Conservation (phyloP, 371 early-diverging fungal genomes). For the Lichtheimia corymbifera region DNA sequence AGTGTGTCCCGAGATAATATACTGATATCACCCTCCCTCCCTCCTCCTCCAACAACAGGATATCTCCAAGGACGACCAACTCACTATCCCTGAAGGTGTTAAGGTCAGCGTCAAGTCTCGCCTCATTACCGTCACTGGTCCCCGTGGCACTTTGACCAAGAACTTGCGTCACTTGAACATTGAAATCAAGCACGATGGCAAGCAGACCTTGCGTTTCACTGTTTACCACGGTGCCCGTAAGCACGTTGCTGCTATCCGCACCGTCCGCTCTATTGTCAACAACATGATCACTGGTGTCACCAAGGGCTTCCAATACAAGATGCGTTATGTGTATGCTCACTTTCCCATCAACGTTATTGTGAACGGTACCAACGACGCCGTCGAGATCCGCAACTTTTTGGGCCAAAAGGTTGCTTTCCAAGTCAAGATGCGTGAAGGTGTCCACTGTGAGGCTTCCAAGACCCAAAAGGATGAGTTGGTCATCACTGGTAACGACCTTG, state of each 20-base stretch:
- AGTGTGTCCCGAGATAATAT: background rate
- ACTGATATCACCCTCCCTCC: background rate
- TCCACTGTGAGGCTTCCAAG: slow-evolving; percentile 81
- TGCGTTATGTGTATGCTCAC: slow-evolving; percentile 99
- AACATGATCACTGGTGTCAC: slow-evolving; percentile 43
- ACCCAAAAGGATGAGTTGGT: slow-evolving; percentile 97
- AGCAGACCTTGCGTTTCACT: slow-evolving; percentile 75
- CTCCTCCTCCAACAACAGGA: slow-evolving; percentile 47
- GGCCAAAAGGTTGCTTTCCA: slow-evolving; percentile 97
- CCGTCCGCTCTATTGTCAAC: slow-evolving; percentile 82
- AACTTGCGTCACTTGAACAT: slow-evolving; percentile 95
- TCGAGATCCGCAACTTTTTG: slow-evolving; percentile 99
- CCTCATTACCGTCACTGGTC: slow-evolving; percentile 76
- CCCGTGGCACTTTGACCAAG: slow-evolving; percentile 90
- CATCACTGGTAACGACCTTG: slow-evolving; percentile 95
- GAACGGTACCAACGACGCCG: slow-evolving; percentile 74
- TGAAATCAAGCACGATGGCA: slow-evolving; percentile 76
- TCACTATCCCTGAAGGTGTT: slow-evolving; percentile 80
- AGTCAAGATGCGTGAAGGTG: slow-evolving; percentile 93
- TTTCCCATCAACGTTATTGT: slow-evolving; percentile 99
- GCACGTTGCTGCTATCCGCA: slow-evolving; percentile 98
- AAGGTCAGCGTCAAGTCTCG: slow-evolving; percentile 80
- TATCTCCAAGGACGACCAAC: slow-evolving; percentile 82
- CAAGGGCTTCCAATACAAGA: slow-evolving; percentile 97
- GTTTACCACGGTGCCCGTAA: slow-evolving; percentile 99